Evolutionary conservation across 768 basidiomycete species (phyloP).

Genomic region (Hygrophorus russula): DNA sequence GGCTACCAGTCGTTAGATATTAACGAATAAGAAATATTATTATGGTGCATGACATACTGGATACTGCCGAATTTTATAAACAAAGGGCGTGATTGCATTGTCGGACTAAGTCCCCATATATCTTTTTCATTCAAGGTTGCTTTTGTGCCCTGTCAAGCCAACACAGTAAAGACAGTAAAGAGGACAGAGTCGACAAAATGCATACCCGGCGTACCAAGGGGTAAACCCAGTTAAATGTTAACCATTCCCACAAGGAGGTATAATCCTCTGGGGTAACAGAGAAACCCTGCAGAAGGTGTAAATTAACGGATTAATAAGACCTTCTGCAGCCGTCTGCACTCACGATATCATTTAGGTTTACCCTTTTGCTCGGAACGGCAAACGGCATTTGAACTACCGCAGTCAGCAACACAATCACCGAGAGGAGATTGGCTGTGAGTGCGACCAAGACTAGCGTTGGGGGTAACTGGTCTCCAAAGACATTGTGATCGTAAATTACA

Average conservation of each 20-base stretch:
- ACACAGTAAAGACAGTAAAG: neutral
- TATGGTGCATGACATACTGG: constrained; percentile 16
- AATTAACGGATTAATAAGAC: neutral
- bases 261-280: constrained; percentile 69
- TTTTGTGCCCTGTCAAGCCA: constrained; percentile 25
- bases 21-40: neutral
- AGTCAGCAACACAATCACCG: constrained; percentile 28
- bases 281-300: constrained; percentile 26
- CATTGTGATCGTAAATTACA: constrained; percentile 36
- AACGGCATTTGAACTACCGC: constrained; percentile 55
- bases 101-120: constrained; percentile 63
- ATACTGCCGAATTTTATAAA: constrained; percentile 39
- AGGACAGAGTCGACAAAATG: neutral
- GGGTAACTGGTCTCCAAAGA: constrained; percentile 33
- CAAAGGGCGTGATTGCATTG: constrained; percentile 52
- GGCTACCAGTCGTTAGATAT: constrained; percentile 12
- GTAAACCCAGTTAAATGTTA: constrained; percentile 61
- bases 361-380: constrained; percentile 41
- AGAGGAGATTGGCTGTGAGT: constrained; percentile 31
- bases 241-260: constrained; percentile 59
- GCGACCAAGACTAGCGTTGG: constrained; percentile 17
- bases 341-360: constrained; percentile 52
- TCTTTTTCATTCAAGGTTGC: constrained; percentile 59
- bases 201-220: constrained; percentile 45
- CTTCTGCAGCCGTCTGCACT: constrained; percentile 14